These are phyloP conservation scores for Umbelopsis sp. DNA, from an alignment of 192 early-diverging fungal species.

Conservation along the genomic window DNA sequence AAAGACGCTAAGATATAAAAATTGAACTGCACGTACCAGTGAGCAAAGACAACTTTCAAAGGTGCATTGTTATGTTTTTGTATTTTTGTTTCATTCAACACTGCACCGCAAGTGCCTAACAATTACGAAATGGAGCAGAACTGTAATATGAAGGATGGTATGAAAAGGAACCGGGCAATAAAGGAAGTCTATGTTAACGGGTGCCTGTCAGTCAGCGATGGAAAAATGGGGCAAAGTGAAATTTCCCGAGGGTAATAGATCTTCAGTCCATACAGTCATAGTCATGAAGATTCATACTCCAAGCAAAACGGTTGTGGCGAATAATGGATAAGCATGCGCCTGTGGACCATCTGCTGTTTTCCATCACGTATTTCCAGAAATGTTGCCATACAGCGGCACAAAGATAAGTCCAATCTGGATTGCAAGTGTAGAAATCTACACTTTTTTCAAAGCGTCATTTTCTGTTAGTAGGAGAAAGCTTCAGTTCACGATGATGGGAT, in stretches of 20 bases:
- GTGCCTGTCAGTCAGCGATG: neutral
- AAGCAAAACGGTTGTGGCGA: constrained; percentile 2
- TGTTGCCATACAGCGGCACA: constrained; percentile 6
- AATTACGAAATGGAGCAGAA: neutral
- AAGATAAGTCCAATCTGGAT: constrained; percentile 3
- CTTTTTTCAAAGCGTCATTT: constrained; percentile 9
- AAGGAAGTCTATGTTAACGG: constrained; percentile 8
- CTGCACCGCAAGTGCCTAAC: neutral
- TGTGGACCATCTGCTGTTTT: constrained; percentile 1
- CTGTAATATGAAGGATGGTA: neutral
- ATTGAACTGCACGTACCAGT: constrained; percentile 1
- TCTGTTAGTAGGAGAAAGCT: neutral
- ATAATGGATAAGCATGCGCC: neutral
- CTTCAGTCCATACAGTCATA: too few relatives aligned
- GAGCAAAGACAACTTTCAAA: constrained; percentile 3
- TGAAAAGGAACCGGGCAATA: constrained; percentile 1
- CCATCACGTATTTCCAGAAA: neutral
- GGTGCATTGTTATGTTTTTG: neutral
- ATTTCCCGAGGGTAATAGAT: neutral
- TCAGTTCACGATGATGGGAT: neutral
- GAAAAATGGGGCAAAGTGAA: neutral
- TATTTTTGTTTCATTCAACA: constrained; percentile 1
- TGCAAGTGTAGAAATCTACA: constrained; percentile 1
- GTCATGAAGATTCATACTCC: constrained; percentile 3
- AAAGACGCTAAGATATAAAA: neutral